Evolutionary conservation across 495 filamentous ascomycete species (phyloP), one percentile per base, ranked within the genome.

Genomic region (Friedmanniomyces endolithicus): DNA sequence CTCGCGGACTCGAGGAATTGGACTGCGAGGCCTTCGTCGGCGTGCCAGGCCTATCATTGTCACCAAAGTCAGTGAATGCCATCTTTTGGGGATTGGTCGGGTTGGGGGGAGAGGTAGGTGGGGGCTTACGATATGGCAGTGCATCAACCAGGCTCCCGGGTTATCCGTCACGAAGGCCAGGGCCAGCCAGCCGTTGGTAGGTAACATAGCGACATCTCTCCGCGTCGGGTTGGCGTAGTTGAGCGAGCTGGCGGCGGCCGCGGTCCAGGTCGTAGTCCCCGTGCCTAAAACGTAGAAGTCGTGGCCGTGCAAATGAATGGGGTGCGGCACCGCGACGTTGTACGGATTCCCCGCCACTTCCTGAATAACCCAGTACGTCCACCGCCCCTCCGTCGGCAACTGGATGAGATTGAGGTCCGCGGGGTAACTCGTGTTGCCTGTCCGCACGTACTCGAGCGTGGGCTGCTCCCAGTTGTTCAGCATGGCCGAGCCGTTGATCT

Each of bases 341-440:
- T 40, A 39, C 3, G 50, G 33, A 12, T 52, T 24, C 6, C 50
- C 50, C 27, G 65, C 52, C 1, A 35, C 22, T 23, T 48, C 7
- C 48, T 70, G 68, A 37, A 71, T 68, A 33, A 66, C 63, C 69
- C 68, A 71, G 43, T 68, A 65, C 12, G 63, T 65, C 69, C 69
- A 71, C 53, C 33, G 59, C n/a, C 55, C 57, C 27, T 54, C 64
- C n/a, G 52, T 61, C 0, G 67, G 65, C 17, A 70, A 57, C 39
- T 69, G 64, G 43, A 71, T 64, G 17, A 71, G 57, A 58, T 69
- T 69, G 43, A 54, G 57, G 9, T 40, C 33, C 1, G 4, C 6
- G 0, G 68, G 67, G 43, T 67, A 71, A 53, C 41, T 60, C 11
- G 62, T 66, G 50, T 68, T 66, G 14, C 60, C 55, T 0, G 48